Evolutionary conservation across 306 rosid genomes (phyloP), one percentile per base, ranked within the genome.

Genomic region (Medicago arabica): DNA sequence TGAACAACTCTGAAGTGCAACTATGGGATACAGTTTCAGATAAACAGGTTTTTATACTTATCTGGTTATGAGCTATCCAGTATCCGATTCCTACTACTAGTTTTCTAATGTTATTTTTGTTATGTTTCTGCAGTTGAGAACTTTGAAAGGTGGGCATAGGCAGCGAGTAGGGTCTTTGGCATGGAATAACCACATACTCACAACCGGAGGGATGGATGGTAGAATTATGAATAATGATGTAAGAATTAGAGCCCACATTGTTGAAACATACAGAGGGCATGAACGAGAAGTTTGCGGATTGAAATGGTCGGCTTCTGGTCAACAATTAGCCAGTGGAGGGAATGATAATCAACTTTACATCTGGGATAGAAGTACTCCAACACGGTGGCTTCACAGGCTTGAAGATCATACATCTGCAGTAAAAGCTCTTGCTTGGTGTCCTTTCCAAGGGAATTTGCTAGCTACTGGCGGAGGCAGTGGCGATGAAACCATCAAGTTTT

Each of bases 181-280:
- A 7, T 92, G 96, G 98, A 93, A 93, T 80, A 87, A 83, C 17
- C 96, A 93, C 82, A 71, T 90, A 50, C 92, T 93, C 51, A 86
- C 96, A 7, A 88, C 98, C 6, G 95, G 98, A 72, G 96, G 94
- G 38, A 90, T 93, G 98, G 96, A 93, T 53, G 85, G 94, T 34
- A 80, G 77, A 63, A 89, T 93, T 69, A 25, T 90, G 7, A 89
- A 90, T 82, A 93, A 89, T 9, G 98, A 90, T 65, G 96, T 93
- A 15, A 83, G 98, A 85, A 75, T 89, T 2, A 84, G 96, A 77
- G 83, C 93, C 1, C 98, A 86, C 82, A 77, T 90, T 63, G 89
- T 90, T 41, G 94, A 87, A 73, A 93, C 90, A 70, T 93, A 93
- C 86, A 82, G 91, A 71, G 96, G 98, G 1, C 96, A 93, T 21